phyloP scores from a whole-genome alignment of 805 yeast genomes.

The Spathaspora passalidarum region DNA sequence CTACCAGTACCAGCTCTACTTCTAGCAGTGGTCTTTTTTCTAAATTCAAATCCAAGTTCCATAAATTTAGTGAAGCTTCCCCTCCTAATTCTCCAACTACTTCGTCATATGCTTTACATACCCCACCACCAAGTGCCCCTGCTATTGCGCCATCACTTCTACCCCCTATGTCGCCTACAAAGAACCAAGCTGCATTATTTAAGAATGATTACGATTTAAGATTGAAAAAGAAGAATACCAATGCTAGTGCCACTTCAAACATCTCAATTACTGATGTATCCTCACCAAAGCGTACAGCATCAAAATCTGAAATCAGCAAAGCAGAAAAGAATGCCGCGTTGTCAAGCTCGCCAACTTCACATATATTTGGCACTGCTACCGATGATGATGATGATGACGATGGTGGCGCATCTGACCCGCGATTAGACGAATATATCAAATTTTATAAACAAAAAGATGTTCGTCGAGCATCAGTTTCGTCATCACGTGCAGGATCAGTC shows the following conservation, averaged over 20 bases:
- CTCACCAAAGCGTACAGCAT: neutral
- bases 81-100: constrained; percentile 4
- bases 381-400: neutral
- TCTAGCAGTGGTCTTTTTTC: constrained; percentile 27
- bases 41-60: constrained; percentile 34
- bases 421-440: constrained; percentile 34
- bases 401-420: constrained; percentile 22
- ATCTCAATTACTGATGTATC: neutral
- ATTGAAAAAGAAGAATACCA: constrained; percentile 1
- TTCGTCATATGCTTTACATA: neutral
- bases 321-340: neutral
- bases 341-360: neutral
- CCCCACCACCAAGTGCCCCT: neutral
- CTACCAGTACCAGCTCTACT: constrained; percentile 11
- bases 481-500: constrained; percentile 12
- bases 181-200: neutral
- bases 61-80: constrained; percentile 9
- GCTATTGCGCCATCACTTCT: neutral
- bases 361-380: neutral
- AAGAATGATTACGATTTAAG: constrained; percentile 6
- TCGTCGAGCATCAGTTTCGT: constrained; percentile 14
- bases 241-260: neutral
- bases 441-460: constrained; percentile 26
- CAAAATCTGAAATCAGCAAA: too few species aligned
- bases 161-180: neutral